Evolutionary conservation across 495 filamentous ascomycete species (phyloP), one percentile per base, ranked within the genome.

Genomic region (Hypoxylon lenormandii): DNA sequence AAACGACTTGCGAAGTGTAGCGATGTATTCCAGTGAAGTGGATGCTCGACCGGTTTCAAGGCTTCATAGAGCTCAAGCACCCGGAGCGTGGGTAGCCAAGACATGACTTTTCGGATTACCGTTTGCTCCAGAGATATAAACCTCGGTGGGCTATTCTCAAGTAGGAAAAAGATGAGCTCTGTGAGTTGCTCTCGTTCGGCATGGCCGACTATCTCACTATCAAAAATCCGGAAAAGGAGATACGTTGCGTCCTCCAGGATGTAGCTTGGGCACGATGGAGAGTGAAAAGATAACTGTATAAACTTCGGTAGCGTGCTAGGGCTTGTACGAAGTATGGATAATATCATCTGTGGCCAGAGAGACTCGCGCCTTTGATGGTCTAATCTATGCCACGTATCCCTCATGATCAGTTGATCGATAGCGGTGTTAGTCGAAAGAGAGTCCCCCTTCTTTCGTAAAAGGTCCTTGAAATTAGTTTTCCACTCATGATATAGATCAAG

Each of bases 271-370:
- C 84, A 81, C 56, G 70, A 77, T 1, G 72, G 57, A 15, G 73
- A 57, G 18, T 77, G 69, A 43, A 85, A 73, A 7, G 82, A 85
- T 13, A 81, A 84, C 38, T 80, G 63, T 5, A 91, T 69, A 50
- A 90, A 82, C 11, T 78, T 73, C 23, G 83, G 72, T 2, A 83
- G 73, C 28, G 72, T 62, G 16, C 76, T 64, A 0, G 82, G 83
- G 23, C 76, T 74, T 49, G 81, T 78, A n/a, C 79, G 68, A 22
- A 91, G 66, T 22, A 86, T 73, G 70, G 80, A 81, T 15, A 86
- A 74, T 53, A 89, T 85, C 21, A 88, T 58, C 2, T 78, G 66
- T 30, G 79, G 77, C 89, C 88, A 91, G 36, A 72, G 58, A 19
- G 10, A 38, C 30, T 75, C 63, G 37, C 82, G 84, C 13, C 38